phyloP scores from a whole-genome alignment of 2,329 filamentous ascomycete genomes.

The Phaeosphaeria sp. region DNA sequence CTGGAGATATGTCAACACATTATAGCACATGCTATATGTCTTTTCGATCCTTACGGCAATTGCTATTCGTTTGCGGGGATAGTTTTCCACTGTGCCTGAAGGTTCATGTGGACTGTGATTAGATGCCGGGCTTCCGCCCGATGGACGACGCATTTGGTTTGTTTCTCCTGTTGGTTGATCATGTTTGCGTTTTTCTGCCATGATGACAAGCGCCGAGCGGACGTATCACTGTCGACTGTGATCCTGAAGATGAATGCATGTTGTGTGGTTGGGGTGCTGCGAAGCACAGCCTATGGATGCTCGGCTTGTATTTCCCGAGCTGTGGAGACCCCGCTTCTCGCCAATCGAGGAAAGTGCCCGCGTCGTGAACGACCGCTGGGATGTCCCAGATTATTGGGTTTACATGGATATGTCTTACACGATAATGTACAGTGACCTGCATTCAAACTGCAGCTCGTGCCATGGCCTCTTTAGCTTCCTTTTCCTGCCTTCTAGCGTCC shows the following conservation, averaged over 20 bases:
- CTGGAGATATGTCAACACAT: conserved; percentile 13
- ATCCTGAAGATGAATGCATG: background rate
- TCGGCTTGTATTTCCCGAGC: conserved; percentile 11
- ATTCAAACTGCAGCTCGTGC: conserved; percentile 21
- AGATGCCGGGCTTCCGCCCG: conserved; percentile 8
- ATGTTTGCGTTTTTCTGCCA: conserved; percentile 28
- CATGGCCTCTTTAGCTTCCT: conserved; percentile 53
- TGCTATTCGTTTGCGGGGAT: conserved; percentile 33
- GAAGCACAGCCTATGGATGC: conserved; percentile 3
- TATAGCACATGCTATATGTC: background rate
- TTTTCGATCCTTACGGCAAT: conserved; percentile 24
- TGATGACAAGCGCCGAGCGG: conserved; percentile 1
- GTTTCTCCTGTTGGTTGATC: conserved; percentile 8
- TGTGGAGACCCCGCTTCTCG: conserved; percentile 14
- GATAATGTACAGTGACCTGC: background rate
- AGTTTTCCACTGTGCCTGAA: conserved; percentile 22
- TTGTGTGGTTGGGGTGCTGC: conserved; percentile 2
- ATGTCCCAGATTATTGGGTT: background rate
- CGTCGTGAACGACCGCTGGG: background rate
- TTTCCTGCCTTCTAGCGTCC: conserved; percentile 71
- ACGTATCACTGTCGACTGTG: background rate
- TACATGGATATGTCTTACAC: background rate
- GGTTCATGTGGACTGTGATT: conserved; percentile 14
- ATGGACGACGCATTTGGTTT: conserved; percentile 7
- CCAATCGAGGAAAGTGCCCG: background rate